Conservation (phyloP, 2,329 filamentous ascomycete genomes). For the Cryphonectria parasitica region DNA sequence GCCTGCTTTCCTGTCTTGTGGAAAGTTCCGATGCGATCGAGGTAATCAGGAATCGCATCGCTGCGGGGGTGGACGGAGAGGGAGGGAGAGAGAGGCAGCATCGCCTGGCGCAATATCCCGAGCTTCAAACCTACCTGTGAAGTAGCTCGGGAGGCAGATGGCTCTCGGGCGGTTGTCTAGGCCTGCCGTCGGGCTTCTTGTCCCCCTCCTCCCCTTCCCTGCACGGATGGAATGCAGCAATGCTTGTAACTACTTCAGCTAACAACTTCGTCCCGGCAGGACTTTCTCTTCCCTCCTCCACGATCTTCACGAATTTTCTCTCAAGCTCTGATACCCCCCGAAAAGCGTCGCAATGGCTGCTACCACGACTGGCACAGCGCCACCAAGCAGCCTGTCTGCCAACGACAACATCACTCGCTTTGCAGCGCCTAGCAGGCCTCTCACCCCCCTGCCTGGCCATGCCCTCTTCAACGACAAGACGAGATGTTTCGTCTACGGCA, state of each 20-base stretch:
- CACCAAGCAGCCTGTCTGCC: slow-evolving; percentile 61
- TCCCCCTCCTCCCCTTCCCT: not conserved
- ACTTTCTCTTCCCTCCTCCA: slow-evolving; percentile 20
- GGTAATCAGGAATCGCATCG: not conserved
- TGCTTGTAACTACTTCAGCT: slow-evolving; percentile 7
- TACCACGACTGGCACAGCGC: slow-evolving; percentile 54
- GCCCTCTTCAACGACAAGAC: slow-evolving; percentile 99
- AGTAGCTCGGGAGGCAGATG: not conserved
- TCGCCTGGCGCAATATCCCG: not conserved
- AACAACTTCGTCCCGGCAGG: slow-evolving; percentile 12
- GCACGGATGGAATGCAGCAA: not conserved
- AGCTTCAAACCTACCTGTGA: not conserved
- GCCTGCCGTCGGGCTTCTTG: not conserved
- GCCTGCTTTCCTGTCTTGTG: not conserved
- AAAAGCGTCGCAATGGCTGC: slow-evolving; percentile 55
- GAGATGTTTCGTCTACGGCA: slow-evolving; percentile 99
- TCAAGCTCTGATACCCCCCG: slow-evolving; percentile 31
- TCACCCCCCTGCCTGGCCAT: slow-evolving; percentile 86
- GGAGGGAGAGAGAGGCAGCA: not conserved
- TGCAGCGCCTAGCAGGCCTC: slow-evolving; percentile 84
- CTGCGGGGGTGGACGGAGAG: not conserved
- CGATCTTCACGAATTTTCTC: slow-evolving; percentile 26
- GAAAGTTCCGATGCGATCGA: not conserved
- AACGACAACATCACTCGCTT: slow-evolving; percentile 99
- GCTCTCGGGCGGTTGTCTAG: not conserved